Evolutionary conservation across 805 yeast species (phyloP), one percentile per base, ranked within the genome.

Genomic region (Cyberlindnera suaveolens): DNA sequence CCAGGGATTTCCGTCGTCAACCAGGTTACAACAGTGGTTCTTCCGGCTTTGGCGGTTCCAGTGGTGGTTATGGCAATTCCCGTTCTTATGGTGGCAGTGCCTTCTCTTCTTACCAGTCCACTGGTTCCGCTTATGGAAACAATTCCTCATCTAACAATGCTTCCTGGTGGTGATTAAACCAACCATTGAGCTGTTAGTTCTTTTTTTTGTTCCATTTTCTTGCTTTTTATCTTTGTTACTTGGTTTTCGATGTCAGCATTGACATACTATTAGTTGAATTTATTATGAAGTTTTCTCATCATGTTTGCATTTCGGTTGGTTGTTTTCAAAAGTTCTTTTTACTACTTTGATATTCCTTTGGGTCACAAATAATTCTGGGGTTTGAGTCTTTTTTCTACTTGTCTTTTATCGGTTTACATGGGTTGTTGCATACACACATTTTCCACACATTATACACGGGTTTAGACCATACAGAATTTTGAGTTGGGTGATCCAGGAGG

Each of bases 1-100:
- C 63, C 51, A 72, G 78, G 53, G 81, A 77, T 60, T 72, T 64
- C 72, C 75, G 81, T 65, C 72, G 72, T 40, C 53, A 49, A 39
- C 47, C 49, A 30, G 53, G 53, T 29, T 44, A 41, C 45, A 60
- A 46, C 46, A 31, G 46, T 36, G 40, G 44, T n/a, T 38, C 42
- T 27, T 39, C 46, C 30, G 49, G 45, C 17, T 52, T 46, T 38
- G 45, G 44, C 19, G 34, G 39, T 36, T 35, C 34, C 41, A 30
- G 6, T 38, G 31, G 40, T 39, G 51, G 46, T 30, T 43, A 47
- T 42, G 48, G 49, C 31, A 47, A 47, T 41, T 9, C 37, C 15
- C 46, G 47, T 33, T 42, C 48, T 30, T 41, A 42, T 36, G 53
- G 50, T 40, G 47, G 47, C 16, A n/a, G 14, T 26, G 37, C 31